These are phyloP conservation scores for Cladorrhinum samala DNA, from an alignment of 495 filamentous ascomycete species.

Conservation along the genomic window DNA sequence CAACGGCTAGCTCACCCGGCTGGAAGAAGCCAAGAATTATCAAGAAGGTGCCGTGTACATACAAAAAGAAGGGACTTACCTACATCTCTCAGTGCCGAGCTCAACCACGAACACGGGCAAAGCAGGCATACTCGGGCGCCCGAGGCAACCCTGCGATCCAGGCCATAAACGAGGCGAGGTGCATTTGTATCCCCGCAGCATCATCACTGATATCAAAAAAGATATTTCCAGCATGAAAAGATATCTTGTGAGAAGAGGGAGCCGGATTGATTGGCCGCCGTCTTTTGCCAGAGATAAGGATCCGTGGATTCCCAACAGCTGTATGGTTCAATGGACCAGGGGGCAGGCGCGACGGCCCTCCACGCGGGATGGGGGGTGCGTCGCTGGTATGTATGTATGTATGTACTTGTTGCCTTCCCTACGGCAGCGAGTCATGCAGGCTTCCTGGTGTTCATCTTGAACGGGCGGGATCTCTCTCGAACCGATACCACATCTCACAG, in stretches of 20 bases:
- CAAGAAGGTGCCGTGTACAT: not conserved
- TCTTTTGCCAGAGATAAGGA: conserved; percentile 23
- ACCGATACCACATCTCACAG: not conserved
- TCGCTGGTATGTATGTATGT: not conserved
- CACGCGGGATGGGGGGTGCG: conserved; percentile 19
- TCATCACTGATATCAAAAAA: conserved; percentile 16
- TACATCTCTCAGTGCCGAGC: not conserved
- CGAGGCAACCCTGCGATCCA: too few species aligned
- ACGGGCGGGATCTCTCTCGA: too few species aligned
- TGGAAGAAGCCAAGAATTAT: too few species aligned
- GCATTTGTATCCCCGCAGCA: conserved; percentile 1
- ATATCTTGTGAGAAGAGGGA: conserved; percentile 6
- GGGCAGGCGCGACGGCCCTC: conserved; percentile 9
- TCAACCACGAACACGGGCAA: not conserved
- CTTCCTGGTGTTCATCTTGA: too few species aligned
- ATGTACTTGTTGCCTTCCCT: not conserved
- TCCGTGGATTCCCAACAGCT: conserved; percentile 13
- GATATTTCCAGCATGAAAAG: conserved; percentile 3
- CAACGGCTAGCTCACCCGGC: not conserved
- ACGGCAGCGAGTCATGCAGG: not conserved
- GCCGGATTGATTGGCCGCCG: conserved; percentile 15
- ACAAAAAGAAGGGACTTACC: not conserved
- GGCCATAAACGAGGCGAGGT: conserved; percentile 2
- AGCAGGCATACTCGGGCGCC: not conserved
- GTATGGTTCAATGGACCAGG: conserved; percentile 21